A percentile compares a stretch with the other conserved stretches of the same genome.
phyloP scores from a whole-genome alignment of 495 filamentous ascomycete species.

The Cryomyces antarcticus region DNA sequence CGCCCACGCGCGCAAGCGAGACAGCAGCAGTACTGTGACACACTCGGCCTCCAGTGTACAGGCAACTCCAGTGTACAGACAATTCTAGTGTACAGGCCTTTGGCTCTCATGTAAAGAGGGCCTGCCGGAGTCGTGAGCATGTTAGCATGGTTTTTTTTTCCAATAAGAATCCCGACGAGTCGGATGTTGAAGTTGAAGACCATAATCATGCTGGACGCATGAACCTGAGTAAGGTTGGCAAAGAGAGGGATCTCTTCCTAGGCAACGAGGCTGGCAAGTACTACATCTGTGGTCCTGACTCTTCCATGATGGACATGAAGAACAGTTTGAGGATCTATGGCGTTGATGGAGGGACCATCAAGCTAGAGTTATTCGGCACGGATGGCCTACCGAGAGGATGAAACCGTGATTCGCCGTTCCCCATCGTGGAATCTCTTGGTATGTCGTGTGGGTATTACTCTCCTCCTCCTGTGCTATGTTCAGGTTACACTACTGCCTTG shows the following conservation, averaged over 20 bases:
- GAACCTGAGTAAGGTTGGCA: slow-evolving; percentile 31
- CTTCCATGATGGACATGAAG: slow-evolving; percentile 42
- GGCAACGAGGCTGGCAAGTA: slow-evolving; percentile 35
- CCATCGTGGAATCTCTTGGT: too few relatives aligned
- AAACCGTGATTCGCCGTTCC: not conserved
- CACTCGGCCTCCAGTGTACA: slow-evolving; percentile 13
- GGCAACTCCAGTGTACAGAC: too few relatives aligned
- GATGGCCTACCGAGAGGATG: slow-evolving; percentile 17
- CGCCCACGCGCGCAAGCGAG: too few relatives aligned
- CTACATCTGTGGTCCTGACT: slow-evolving; percentile 45
- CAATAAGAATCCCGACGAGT: slow-evolving; percentile 14
- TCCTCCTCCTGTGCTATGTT: too few relatives aligned
- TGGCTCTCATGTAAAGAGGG: slow-evolving; percentile 25
- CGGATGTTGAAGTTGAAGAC: slow-evolving; percentile 31
- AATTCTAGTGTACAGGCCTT: slow-evolving; percentile 27
- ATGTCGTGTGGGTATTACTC: too few relatives aligned
- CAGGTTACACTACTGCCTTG: too few relatives aligned
- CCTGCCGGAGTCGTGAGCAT: slow-evolving; percentile 23
- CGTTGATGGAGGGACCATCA: slow-evolving; percentile 31
- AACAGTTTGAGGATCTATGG: slow-evolving; percentile 26
- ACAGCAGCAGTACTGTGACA: not conserved
- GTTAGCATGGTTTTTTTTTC: slow-evolving; percentile 23
- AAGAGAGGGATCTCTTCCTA: slow-evolving; percentile 30
- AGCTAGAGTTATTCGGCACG: slow-evolving; percentile 49
- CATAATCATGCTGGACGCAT: slow-evolving; percentile 36